Base-by-base conservation (phyloP, 306 rosid species). In the Neltuma alba region DNA sequence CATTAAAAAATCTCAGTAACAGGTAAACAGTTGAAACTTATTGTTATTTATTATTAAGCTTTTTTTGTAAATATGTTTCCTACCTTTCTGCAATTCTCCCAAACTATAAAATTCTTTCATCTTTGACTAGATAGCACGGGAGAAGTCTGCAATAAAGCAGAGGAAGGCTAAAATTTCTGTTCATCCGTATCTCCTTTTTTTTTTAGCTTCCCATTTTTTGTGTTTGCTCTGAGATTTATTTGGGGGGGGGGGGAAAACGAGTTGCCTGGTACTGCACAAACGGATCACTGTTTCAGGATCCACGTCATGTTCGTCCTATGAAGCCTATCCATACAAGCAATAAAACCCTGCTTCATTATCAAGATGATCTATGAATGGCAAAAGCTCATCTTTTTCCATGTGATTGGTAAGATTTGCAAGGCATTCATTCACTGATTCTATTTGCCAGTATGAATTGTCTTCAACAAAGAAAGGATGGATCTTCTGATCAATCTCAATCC, bases 401-500 rank as follows among this genome's bases (percentile, higher is more conserved):
- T 90, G 92, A 83, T 54, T 65, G 79, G 80, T 73, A 58, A 93
- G 91, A 85, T 70, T 78, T 65, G 66, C 64, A 79, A 93, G 91
- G 72, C 93, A 91, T 40, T 73, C 87, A 70, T 84, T 81, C 6
- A 89, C 83, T 74, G 74, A 76, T 40, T 89, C 93, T 7, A 83
- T 79, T 62, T 78, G 88, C 81, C 85, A 79, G 70, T 86, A 85
- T 75, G 89, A 88, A 64, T 90, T 76, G 82, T 91, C 97, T 75
- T 85, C 89, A 23, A 82, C 89, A 85, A 91, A 91, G 76, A 93
- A 93, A 41, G 91, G 83, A 7, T 83, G 88, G 61, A 89, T 90
- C 77, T 73, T 87, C 66, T 85, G 77, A 83, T 90, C 80, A 82
- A 89, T 85, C 86, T 91, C 97, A 62, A 89, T 90, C 97, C 97